Evolutionary conservation across 768 basidiomycete species (phyloP).

Genomic region (Naganishia antarctica): DNA sequence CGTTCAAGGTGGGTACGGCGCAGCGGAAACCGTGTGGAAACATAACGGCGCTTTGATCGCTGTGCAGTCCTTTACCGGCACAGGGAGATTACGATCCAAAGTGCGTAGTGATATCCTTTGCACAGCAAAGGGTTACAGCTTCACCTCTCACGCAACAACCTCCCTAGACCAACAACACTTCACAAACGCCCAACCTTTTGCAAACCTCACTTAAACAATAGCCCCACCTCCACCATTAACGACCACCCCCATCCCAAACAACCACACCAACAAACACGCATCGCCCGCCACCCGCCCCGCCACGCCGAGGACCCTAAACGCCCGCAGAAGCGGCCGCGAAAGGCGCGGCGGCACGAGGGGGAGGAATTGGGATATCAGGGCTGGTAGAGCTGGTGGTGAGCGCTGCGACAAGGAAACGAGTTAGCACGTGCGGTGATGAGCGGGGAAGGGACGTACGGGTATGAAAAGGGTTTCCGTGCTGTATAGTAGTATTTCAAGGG

Average conservation of each 20-base stretch:
- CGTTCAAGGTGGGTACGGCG: too few relatives aligned
- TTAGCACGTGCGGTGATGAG: slow-evolving; percentile 17
- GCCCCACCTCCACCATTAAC: neutral
- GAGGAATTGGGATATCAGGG: slow-evolving; percentile 44
- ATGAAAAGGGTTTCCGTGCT: slow-evolving; percentile 47
- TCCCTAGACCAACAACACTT: too few relatives aligned
- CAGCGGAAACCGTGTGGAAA: too few relatives aligned
- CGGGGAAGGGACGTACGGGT: slow-evolving; percentile 36
- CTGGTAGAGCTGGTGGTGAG: slow-evolving; percentile 47
- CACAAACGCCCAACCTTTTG: too few relatives aligned
- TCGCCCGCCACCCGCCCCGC: slow-evolving; percentile 45
- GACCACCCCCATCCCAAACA: slow-evolving; percentile 37
- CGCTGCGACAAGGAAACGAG: slow-evolving; percentile 11
- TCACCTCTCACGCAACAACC: too few relatives aligned
- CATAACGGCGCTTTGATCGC: too few relatives aligned
- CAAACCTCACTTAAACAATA: too few relatives aligned
- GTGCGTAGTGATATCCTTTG: too few relatives aligned
- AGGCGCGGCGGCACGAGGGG: slow-evolving; percentile 47
- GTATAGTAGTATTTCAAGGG: slow-evolving; percentile 47
- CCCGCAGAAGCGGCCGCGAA: slow-evolving; percentile 42
- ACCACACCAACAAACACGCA: slow-evolving; percentile 44
- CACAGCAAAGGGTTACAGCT: too few relatives aligned
- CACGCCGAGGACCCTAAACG: slow-evolving; percentile 42
- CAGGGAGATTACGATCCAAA: too few relatives aligned
- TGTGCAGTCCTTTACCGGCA: too few relatives aligned